Conservation (phyloP, 495 filamentous ascomycete genomes). For the Trichodelitschia bisporula region DNA sequence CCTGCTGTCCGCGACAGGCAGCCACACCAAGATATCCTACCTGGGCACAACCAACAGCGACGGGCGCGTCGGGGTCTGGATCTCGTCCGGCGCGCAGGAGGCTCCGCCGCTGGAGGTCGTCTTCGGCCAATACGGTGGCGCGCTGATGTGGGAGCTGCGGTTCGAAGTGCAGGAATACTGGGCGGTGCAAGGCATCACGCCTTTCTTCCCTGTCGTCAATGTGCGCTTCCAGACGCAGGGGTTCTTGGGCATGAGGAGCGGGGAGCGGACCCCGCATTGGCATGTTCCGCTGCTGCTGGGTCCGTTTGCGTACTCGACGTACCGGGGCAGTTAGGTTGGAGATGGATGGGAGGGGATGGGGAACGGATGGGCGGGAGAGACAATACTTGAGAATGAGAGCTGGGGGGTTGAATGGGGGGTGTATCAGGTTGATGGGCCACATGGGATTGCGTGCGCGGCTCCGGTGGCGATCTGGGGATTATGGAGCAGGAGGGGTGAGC, state of each 20-base stretch:
- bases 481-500: too few relatives aligned
- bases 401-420: too few relatives aligned
- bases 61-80: conserved; percentile 66
- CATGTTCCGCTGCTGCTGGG: conserved; percentile 80
- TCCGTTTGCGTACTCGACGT: conserved; percentile 84
- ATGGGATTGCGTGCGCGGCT: too few relatives aligned
- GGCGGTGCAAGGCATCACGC: conserved; percentile 32
- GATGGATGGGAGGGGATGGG: neutral
- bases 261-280: conserved; percentile 34
- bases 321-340: conserved; percentile 44
- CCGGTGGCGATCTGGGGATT: too few relatives aligned
- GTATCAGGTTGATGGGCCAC: too few relatives aligned
- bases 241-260: too few relatives aligned
- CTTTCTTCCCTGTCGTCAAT: conserved; percentile 83
- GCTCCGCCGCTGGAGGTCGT: conserved; percentile 20
- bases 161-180: conserved; percentile 66
- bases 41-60: conserved; percentile 56
- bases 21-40: conserved; percentile 18
- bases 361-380: neutral
- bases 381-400: too few relatives aligned
- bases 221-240: conserved; percentile 55
- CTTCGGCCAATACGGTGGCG: conserved; percentile 16
- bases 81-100: conserved; percentile 20
- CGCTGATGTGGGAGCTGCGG: conserved; percentile 41
- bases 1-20: conserved; percentile 16